These are phyloP conservation scores for Paecilomyces dactylethromorphus DNA, from an alignment of 2,329 filamentous ascomycete genomes.

Conservation along the genomic window DNA sequence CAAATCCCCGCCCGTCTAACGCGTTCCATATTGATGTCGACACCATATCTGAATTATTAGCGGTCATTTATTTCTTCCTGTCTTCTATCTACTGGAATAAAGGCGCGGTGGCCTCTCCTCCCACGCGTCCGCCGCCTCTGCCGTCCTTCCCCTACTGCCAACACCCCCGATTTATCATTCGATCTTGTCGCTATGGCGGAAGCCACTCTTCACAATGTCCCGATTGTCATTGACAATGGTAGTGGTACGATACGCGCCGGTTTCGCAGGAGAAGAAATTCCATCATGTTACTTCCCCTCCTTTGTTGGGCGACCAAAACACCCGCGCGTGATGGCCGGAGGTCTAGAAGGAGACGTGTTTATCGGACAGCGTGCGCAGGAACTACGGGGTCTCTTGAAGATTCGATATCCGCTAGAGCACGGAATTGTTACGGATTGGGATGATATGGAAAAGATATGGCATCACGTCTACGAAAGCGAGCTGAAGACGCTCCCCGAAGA, in stretches of 20 bases:
- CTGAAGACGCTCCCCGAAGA: conserved; percentile 96
- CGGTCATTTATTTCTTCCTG: background rate
- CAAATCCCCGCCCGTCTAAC: background rate
- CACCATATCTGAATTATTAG: background rate
- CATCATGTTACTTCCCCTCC: conserved; percentile 95
- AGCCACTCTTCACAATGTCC: conserved; percentile 79
- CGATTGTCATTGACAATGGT: conserved; percentile 98
- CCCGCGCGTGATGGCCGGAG: conserved; percentile 87
- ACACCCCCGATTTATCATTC: conserved; percentile 9
- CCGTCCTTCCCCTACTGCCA: background rate
- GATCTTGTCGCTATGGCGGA: conserved; percentile 50
- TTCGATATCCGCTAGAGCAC: conserved; percentile 90
- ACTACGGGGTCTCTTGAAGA: conserved; percentile 86
- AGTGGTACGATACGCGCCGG: conserved; percentile 95
- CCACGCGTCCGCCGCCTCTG: conserved; percentile 3
- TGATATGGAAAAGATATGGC: conserved; percentile 52
- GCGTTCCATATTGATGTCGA: background rate
- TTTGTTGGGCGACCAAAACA: conserved; percentile 97
- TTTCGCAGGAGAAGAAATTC: conserved; percentile 91
- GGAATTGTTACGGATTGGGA: conserved; percentile 71
- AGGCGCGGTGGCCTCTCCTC: background rate
- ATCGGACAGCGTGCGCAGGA: conserved; percentile 91
- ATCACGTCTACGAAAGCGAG: conserved; percentile 93
- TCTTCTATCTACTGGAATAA: background rate
- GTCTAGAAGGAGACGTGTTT: conserved; percentile 92